Evolutionary conservation across 805 yeast species (phyloP).

Genomic region (Pichia nanzhaoensis): DNA sequence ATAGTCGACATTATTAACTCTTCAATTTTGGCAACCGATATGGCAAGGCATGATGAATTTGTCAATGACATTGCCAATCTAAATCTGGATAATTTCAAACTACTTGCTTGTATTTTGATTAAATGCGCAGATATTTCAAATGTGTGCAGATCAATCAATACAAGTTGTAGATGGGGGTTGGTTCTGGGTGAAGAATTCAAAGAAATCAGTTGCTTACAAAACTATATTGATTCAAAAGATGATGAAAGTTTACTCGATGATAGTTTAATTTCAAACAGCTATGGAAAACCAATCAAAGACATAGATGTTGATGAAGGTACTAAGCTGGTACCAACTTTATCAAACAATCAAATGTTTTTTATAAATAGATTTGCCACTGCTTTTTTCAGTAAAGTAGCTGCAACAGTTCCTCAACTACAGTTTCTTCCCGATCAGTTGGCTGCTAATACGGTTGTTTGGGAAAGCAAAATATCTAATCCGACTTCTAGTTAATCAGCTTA

Average conservation of each 20-base stretch:
- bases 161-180: constrained; percentile 82
- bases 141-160: constrained; percentile 71
- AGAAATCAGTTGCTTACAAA: constrained; percentile 54
- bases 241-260: constrained; percentile 7
- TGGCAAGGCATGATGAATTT: constrained; percentile 81
- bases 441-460: constrained; percentile 55
- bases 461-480: neutral
- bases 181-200: constrained; percentile 71
- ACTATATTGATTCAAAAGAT: constrained; percentile 6
- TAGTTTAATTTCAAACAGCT: neutral
- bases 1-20: constrained; percentile 13
- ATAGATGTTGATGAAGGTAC: constrained; percentile 39
- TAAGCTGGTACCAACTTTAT: constrained; percentile 41
- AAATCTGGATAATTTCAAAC: constrained; percentile 23
- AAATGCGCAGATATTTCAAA: constrained; percentile 96
- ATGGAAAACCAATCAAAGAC: constrained; percentile 15
- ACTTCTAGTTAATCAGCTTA: too few species aligned
- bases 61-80: constrained; percentile 43
- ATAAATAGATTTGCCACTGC: constrained; percentile 75
- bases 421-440: constrained; percentile 50
- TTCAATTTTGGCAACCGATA: constrained; percentile 76
- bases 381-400: constrained; percentile 60
- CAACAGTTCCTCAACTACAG: constrained; percentile 51
- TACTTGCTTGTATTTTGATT: constrained; percentile 62
- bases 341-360: constrained; percentile 75